Base-by-base conservation (phyloP, 2,329 filamentous ascomycete genomes). In the Monosporascus sp. region DNA sequence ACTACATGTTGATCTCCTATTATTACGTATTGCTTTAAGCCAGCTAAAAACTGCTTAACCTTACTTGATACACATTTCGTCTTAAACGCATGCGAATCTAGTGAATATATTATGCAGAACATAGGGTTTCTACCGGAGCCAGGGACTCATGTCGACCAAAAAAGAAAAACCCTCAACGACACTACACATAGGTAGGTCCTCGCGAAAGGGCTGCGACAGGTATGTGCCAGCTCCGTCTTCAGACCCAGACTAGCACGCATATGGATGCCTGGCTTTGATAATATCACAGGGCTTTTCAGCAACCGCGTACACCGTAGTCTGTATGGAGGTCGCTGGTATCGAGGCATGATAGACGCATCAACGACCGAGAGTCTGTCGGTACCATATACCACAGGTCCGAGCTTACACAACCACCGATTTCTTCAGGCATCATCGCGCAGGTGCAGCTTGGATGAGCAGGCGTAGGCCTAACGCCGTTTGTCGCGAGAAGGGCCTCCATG, bases 311-410 rank as follows among this genome's bases (percentile, higher is more conserved):
- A 76, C 48, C 3, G 48, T 49, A 17, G 48, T 37, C 20, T 37
- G 27, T 1, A 60, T 56, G 45, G 65, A 63, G 5, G 61, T 62
- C 0, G 62, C 64, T 0, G 59, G 59, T 20, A 63, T 47, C 26
- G 76, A 2, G 76, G 76, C 43, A 78, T 72, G 26, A 77, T 66
- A 43, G 73, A 73, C 2, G 73, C 72, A 54, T 79, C 76, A 2
- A 76, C 71, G 7, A 79, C 66, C 4, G 76, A 69, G 45, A 79
- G 62, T 49, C 73, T 73, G 31, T 64, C 56, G 3, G 71, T 72
- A 2, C 76, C 76, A 56, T 77, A 76, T 0, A 79, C 76, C 45
- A 55, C 49, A 78, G 59, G 11, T 71, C 55, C 17, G 71, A 55
- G 53, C 73, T 70, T 1, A 78, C 76, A 9, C 78, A 76, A 19